phyloP scores from a whole-genome alignment of 768 basidiomycete genomes.

The Boletus patriciae region DNA sequence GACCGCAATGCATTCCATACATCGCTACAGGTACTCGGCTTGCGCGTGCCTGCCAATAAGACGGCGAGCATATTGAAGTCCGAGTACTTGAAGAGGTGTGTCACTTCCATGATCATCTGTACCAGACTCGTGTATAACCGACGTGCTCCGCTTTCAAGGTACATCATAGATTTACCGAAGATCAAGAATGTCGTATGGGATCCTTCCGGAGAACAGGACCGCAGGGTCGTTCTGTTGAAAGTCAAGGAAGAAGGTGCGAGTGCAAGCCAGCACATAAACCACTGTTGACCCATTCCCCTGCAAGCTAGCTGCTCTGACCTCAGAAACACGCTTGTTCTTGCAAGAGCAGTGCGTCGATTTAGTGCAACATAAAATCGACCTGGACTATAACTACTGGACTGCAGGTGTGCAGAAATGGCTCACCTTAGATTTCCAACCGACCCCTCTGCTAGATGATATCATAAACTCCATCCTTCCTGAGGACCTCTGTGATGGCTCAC shows the following conservation, averaged over 20 bases:
- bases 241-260: slow-evolving; percentile 58
- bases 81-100: slow-evolving; percentile 58
- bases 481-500: slow-evolving; percentile 72
- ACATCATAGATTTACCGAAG: slow-evolving; percentile 68
- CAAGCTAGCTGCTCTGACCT: slow-evolving; percentile 69
- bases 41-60: slow-evolving; percentile 56
- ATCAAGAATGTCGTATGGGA: slow-evolving; percentile 58
- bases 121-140: slow-evolving; percentile 11
- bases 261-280: neutral
- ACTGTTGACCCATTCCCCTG: slow-evolving; percentile 9
- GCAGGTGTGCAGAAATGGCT: slow-evolving; percentile 53
- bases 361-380: slow-evolving; percentile 56
- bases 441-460: slow-evolving; percentile 65
- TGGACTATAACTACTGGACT: slow-evolving; percentile 89
- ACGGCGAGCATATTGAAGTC: slow-evolving; percentile 58
- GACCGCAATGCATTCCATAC: slow-evolving; percentile 66
- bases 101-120: slow-evolving; percentile 9
- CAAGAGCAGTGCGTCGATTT: slow-evolving; percentile 54
- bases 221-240: slow-evolving; percentile 67
- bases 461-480: slow-evolving; percentile 80
- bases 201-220: slow-evolving; percentile 45
- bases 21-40: slow-evolving; percentile 66
- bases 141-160: slow-evolving; percentile 37
- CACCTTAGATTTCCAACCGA: neutral
- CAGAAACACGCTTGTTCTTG: slow-evolving; percentile 55